Evolutionary conservation across 1,139 yeast genomes (phyloP), one percentile per base, ranked within the genome.

Genomic region (Diutina siamensis): DNA sequence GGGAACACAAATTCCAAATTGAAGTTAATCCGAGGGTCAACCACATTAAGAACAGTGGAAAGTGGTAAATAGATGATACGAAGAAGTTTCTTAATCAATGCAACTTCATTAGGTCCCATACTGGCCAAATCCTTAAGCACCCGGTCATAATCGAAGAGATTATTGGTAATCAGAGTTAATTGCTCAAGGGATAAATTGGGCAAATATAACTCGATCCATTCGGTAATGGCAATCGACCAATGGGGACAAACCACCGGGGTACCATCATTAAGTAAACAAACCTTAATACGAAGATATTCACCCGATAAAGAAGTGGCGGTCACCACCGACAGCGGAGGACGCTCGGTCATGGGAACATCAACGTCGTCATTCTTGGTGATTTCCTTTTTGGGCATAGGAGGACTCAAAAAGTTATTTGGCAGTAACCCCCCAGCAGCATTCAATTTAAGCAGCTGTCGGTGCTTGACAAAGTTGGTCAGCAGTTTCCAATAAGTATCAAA

Each of bases 401-500:
- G 69, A 1, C 69, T 63, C 46, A 67, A 59, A 47, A 65, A 62
- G 50, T 64, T 66, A 50, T 65, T 68, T 2, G 74, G 75, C 1
- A 74, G 68, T 48, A 68, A 60, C 4, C 69, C 69, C 7, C 71
- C 69, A 18, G 68, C 70, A 3, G 67, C 66, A 50, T 64, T 66
- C 47, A 60, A 54, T 46, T 64, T 67, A 47, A 61, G 53, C 3
- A 62, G 55, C 31, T 58, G 58, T 40, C 56, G 60, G 46, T 60
- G 61, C 46, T 67, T 68, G 20, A 67, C 64, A 46, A 66, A 64
- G 44, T 65, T 65, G 3, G 75, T 76, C 0, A 95, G 84, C 1
- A 95, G 81, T 62, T 89, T 92, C 98, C 98, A 92, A 63, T 92
- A 92, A 0, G 97, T 89, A 57, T 89, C 97, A 58, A 86, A 89